Base-by-base conservation (phyloP, 2,329 filamentous ascomycete species). In the Colletotrichum sp. region DNA sequence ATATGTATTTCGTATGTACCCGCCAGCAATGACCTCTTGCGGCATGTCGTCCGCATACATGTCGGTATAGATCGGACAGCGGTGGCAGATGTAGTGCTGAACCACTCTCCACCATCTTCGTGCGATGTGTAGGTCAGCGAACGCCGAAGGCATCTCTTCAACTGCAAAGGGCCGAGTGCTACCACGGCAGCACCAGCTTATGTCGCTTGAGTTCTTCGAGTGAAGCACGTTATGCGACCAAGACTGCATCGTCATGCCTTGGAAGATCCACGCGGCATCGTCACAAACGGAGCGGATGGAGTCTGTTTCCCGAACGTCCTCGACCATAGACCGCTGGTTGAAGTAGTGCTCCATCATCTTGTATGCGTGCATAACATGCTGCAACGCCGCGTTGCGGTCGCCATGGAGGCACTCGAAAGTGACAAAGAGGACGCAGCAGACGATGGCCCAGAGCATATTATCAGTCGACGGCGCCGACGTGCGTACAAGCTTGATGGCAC, bases 401-500 rank as follows among this genome's bases (percentile, higher is more conserved):
- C 85, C 85, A 3, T 85, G 80, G 76, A 85, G 85, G 5, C 84
- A 79, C 65, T 87, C 85, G 64, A 87, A 87, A 72, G 85, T 86
- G 55, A 87, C 84, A 65, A 87, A 87, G 0, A 87, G 78, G 4
- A 87, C 79, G 1, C 84, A 86, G 3, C 85, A 85, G 13, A 87
- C 72, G 68, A 87, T 78, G 1, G 85, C 85, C 9, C 85, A 86
- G 12, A 85, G 80, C 21, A 87, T 76, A 2, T 84, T 83, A 13
- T 85, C 84, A 15, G 79, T 82, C 3, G 81, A 83, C 3, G 85
- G 83, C 30, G 76, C 80, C 1, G 85, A 84, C 52, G 82, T 82
- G 21, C 85, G 80, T 36, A 87, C 84, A 13, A 86, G 77, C 5
- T 84, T 83, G n/a, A 87, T 78, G 8, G 85, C 85, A 66, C 85